These are phyloP conservation scores for Byssochlamys sp. DNA, from an alignment of 2,329 filamentous ascomycete genomes.

Conservation along the genomic window DNA sequence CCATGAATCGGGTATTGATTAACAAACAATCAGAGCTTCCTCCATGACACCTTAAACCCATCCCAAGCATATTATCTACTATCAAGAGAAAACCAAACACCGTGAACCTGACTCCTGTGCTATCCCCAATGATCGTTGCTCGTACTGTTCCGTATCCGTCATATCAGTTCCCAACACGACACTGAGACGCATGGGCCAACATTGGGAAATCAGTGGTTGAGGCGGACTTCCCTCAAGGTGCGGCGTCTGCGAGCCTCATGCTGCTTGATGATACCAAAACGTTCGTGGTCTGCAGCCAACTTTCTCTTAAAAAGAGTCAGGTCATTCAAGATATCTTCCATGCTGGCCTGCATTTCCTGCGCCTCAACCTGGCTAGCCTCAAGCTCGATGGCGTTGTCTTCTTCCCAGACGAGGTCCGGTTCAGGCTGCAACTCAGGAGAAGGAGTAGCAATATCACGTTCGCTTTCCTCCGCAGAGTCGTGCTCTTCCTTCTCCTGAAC, in stretches of 20 bases:
- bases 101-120: not conserved
- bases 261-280: slow-evolving; percentile 24
- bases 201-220: slow-evolving; percentile 10
- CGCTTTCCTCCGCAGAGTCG: slow-evolving; percentile 38
- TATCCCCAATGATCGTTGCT: not conserved
- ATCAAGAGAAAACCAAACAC: not conserved
- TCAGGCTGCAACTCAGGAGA: slow-evolving; percentile 7
- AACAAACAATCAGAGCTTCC: not conserved
- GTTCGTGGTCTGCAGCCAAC: slow-evolving; percentile 62
- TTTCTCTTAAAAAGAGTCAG: slow-evolving; percentile 72
- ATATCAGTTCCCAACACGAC: not conserved
- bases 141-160: not conserved
- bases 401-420: slow-evolving; percentile 20
- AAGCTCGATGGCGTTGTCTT: slow-evolving; percentile 31
- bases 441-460: slow-evolving; percentile 21
- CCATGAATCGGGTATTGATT: not conserved
- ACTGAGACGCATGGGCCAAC: not conserved
- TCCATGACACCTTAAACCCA: not conserved
- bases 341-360: slow-evolving; percentile 66
- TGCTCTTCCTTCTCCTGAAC: slow-evolving; percentile 52
- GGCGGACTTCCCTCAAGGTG: slow-evolving; percentile 19
- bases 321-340: slow-evolving; percentile 74
- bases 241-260: slow-evolving; percentile 17
- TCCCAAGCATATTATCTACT: not conserved
- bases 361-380: slow-evolving; percentile 37